These are phyloP conservation scores for Zoysia pacifica DNA, from an alignment of 176 grass and related monocot genomes.

Conservation along the genomic window DNA sequence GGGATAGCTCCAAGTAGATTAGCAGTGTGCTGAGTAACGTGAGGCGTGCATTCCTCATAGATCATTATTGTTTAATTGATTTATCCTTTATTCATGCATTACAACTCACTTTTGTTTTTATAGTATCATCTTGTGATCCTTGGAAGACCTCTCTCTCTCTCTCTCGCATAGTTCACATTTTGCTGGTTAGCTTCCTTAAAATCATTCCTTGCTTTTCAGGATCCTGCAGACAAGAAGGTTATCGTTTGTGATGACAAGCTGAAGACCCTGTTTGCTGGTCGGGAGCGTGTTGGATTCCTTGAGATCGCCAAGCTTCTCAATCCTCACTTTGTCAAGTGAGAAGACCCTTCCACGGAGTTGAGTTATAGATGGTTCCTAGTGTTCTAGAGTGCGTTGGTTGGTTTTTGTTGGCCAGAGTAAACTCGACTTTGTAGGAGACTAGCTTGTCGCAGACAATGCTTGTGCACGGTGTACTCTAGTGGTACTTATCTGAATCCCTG, in stretches of 20 bases:
- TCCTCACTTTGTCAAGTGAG: conserved; percentile 77
- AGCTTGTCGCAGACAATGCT: conserved; percentile 19
- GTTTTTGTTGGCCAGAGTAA: conserved; percentile 37
- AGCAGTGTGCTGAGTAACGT: neutral
- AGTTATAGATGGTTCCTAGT: conserved; percentile 32
- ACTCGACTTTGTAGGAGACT: conserved; percentile 30
- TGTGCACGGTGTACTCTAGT: neutral
- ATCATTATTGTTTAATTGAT: neutral
- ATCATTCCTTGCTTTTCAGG: conserved; percentile 48
- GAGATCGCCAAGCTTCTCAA: conserved; percentile 82
- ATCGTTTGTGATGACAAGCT: conserved; percentile 89
- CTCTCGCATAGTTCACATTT: neutral
- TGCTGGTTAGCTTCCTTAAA: neutral
- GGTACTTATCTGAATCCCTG: conserved; percentile 1
- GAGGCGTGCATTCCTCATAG: neutral
- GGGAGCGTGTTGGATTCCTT: conserved; percentile 88
- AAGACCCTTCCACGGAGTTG: conserved; percentile 16
- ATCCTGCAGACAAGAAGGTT: conserved; percentile 76
- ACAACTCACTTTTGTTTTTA: neutral
- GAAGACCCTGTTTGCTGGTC: conserved; percentile 67
- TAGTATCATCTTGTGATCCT: neutral
- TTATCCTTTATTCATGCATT: neutral
- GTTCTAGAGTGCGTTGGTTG: conserved; percentile 4
- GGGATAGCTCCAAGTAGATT: neutral
- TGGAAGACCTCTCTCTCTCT: neutral